Conservation (phyloP, 208 protist genomes). For the Naegleria gruberi region DNA sequence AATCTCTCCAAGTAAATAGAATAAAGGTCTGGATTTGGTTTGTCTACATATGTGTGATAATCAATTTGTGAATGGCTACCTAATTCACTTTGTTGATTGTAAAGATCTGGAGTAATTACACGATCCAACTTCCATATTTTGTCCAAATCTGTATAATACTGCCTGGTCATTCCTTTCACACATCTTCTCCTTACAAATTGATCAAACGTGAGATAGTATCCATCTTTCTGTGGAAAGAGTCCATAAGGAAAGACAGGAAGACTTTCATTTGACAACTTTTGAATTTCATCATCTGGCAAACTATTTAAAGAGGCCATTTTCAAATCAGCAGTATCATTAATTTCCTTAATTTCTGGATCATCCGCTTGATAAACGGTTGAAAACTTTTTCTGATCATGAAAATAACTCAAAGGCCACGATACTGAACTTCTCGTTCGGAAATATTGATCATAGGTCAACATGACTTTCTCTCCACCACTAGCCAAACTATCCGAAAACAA, state of each 20-base stretch:
- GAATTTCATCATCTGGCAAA: background rate
- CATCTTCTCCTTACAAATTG: background rate
- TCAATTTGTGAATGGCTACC: no score
- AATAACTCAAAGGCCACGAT: background rate
- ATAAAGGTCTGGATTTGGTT: background rate
- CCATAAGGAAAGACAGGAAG: background rate
- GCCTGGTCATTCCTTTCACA: no score
- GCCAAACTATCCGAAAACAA: no score
- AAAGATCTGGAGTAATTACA: no score
- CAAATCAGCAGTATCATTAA: no score
- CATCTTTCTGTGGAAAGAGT: background rate
- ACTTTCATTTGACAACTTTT: background rate
- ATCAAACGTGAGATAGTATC: background rate
- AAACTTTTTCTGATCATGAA: background rate
- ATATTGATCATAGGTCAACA: background rate
- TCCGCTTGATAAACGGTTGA: background rate
- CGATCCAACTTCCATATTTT: no score
- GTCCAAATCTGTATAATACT: no score
- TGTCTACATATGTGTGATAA: background rate
- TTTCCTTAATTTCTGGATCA: background rate
- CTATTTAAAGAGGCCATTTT: no score
- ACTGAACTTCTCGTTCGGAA: background rate
- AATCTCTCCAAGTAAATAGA: background rate
- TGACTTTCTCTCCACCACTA: no score
- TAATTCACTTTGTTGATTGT: no score